These are phyloP conservation scores for Alternaria gansuensis DNA, from an alignment of 2,329 filamentous ascomycete species.

Conservation along the genomic window DNA sequence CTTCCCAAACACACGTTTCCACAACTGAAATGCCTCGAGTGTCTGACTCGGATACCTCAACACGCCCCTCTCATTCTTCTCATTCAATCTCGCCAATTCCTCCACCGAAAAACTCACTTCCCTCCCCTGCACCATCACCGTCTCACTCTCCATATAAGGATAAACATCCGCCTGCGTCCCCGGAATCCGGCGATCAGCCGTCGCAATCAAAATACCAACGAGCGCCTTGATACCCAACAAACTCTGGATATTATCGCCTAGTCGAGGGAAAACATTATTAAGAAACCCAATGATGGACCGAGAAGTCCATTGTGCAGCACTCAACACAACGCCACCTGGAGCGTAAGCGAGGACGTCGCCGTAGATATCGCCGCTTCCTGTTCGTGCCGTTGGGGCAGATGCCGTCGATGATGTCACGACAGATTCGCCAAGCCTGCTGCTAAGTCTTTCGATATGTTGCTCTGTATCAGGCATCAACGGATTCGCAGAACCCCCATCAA, in stretches of 20 bases:
- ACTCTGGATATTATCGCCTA: slow-evolving; percentile 42
- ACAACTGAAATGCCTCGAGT: slow-evolving; percentile 39
- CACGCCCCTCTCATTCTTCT: slow-evolving; percentile 29
- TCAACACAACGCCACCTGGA: slow-evolving; percentile 38
- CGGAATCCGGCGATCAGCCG: slow-evolving; percentile 46
- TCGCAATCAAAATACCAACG: slow-evolving; percentile 42
- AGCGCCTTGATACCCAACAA: slow-evolving; percentile 42
- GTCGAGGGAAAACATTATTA: slow-evolving; percentile 35
- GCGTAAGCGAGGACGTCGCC: slow-evolving; percentile 41
- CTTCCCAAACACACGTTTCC: slow-evolving; percentile 40
- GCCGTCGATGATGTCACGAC: not conserved
- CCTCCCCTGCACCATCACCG: slow-evolving; percentile 17
- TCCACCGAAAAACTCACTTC: slow-evolving; percentile 24
- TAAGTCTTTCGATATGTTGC: slow-evolving; percentile 26
- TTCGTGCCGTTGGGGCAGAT: slow-evolving; percentile 2
- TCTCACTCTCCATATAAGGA: slow-evolving; percentile 31
- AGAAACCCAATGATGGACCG: slow-evolving; percentile 22
- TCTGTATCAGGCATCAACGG: slow-evolving; percentile 33
- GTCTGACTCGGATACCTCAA: slow-evolving; percentile 46
- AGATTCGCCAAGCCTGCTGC: slow-evolving; percentile 24
- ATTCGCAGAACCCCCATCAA: slow-evolving; percentile 14
- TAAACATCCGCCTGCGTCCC: slow-evolving; percentile 40
- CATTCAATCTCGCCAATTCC: slow-evolving; percentile 30
- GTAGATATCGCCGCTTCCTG: slow-evolving; percentile 49
- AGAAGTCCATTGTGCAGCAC: slow-evolving; percentile 28